phyloP scores from a whole-genome alignment of 768 basidiomycete genomes.

The Termitomyces sp. region DNA sequence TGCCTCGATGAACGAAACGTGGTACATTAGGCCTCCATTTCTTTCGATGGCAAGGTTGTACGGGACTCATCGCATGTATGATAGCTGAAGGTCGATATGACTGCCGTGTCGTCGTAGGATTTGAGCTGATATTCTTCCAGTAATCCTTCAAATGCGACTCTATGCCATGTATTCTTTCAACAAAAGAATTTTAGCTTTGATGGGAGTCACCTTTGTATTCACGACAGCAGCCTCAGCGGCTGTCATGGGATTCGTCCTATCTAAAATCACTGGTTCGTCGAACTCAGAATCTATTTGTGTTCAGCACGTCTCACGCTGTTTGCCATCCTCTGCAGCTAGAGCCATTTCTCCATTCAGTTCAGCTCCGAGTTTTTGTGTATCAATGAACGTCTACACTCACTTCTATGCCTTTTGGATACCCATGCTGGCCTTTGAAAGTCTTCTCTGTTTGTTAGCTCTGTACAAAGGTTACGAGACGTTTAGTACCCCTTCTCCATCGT shows the following conservation, averaged over 20 bases:
- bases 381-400: conserved; percentile 29
- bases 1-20: not conserved
- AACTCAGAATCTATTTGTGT: not conserved
- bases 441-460: conserved; percentile 46
- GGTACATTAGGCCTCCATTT: conserved; percentile 32
- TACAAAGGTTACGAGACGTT: conserved; percentile 43
- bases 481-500: conserved; percentile 27
- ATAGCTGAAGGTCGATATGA: conserved; percentile 45
- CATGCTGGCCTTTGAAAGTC: conserved; percentile 46
- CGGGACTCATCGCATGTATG: conserved; percentile 47
- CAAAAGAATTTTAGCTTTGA: conserved; percentile 43
- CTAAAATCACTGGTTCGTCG: conserved; percentile 33
- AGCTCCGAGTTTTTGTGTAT: conserved; percentile 36
- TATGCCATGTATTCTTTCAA: conserved; percentile 56
- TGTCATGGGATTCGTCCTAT: conserved; percentile 43
- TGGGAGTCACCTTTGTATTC: conserved; percentile 35
- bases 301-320: not conserved
- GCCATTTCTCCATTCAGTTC: conserved; percentile 11
- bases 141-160: conserved; percentile 58
- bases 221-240: conserved; percentile 35
- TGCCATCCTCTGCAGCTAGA: conserved; percentile 7
- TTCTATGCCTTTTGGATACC: conserved; percentile 62
- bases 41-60: conserved; percentile 60
- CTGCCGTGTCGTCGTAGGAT: not conserved
- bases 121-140: conserved; percentile 21